These are phyloP conservation scores for Fusarium subtropicale DNA, from an alignment of 2,329 filamentous ascomycete species.

Conservation along the genomic window DNA sequence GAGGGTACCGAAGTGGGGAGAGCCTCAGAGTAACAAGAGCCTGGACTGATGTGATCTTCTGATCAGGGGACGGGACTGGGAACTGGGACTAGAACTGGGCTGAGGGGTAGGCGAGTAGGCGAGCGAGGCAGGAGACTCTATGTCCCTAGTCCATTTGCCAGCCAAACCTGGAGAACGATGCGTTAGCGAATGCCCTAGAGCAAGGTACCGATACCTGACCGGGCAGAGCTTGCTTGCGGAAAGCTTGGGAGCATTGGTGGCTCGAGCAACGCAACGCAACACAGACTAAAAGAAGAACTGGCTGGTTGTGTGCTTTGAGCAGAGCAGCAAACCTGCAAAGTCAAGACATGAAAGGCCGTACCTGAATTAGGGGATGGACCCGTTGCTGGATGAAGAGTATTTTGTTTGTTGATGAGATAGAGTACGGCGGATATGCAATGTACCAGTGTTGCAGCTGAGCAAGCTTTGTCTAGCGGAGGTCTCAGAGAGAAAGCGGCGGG, in stretches of 20 bases:
- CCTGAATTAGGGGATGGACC: slow-evolving; percentile 8
- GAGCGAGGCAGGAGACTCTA: slow-evolving; percentile 30
- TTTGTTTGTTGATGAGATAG: slow-evolving; percentile 10
- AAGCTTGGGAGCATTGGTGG: slow-evolving; percentile 30
- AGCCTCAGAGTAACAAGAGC: slow-evolving; percentile 28
- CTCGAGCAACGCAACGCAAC: slow-evolving; percentile 25
- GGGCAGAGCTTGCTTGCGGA: slow-evolving; percentile 32
- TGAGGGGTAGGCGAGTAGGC: slow-evolving; percentile 36
- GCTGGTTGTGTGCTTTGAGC: slow-evolving; percentile 8
- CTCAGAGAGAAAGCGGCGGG: slow-evolving; percentile 27
- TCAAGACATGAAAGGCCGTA: slow-evolving; percentile 6
- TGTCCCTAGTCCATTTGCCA: slow-evolving; percentile 40
- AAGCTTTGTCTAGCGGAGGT: slow-evolving; percentile 18
- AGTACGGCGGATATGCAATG: slow-evolving; percentile 1
- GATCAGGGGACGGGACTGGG: slow-evolving; percentile 32
- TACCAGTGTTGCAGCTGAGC: neutral
- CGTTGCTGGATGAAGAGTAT: neutral
- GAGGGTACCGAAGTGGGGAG: slow-evolving; percentile 39
- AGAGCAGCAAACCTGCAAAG: slow-evolving; percentile 2
- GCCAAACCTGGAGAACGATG: slow-evolving; percentile 42
- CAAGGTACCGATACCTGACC: slow-evolving; percentile 42
- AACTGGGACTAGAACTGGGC: neutral
- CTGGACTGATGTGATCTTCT: slow-evolving; percentile 35
- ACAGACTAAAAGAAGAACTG: neutral
- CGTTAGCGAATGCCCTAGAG: slow-evolving; percentile 42